Evolutionary conservation across 768 basidiomycete genomes (phyloP).

Genomic region (Boletus speciosus): DNA sequence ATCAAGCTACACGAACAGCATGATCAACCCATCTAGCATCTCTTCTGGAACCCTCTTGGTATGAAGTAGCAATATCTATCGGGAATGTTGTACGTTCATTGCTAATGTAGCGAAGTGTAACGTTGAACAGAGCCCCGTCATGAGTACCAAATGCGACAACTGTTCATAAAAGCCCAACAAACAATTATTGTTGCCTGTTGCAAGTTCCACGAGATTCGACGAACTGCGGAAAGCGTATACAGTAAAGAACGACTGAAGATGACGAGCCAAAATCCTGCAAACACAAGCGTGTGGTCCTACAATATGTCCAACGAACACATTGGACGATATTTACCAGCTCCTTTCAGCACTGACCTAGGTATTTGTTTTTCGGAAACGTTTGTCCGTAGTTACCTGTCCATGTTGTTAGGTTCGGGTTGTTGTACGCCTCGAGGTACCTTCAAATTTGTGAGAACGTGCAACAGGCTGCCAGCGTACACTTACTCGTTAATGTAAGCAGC

Average conservation of each 20-base stretch:
- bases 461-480: slow-evolving; percentile 15
- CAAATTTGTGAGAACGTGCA: slow-evolving; percentile 2
- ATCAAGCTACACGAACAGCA: slow-evolving; percentile 11
- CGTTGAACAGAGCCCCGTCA: slow-evolving; percentile 1
- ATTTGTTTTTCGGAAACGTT: slow-evolving; percentile 63
- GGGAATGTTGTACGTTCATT: slow-evolving; percentile 27
- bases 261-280: slow-evolving; percentile 10
- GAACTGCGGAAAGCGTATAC: slow-evolving; percentile 10
- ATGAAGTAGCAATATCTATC: slow-evolving; percentile 26
- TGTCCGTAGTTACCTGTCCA: slow-evolving; percentile 59
- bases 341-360: slow-evolving; percentile 55
- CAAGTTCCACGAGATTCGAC: slow-evolving; percentile 1
- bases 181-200: slow-evolving; percentile 6
- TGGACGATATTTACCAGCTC: slow-evolving; percentile 3
- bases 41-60: slow-evolving; percentile 16
- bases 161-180: slow-evolving; percentile 9
- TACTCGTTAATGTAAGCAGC: slow-evolving; percentile 73
- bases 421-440: slow-evolving; percentile 68
- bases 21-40: slow-evolving; percentile 13
- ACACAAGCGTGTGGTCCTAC: slow-evolving; percentile 4
- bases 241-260: slow-evolving; percentile 20
- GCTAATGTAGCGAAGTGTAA: slow-evolving; percentile 17
- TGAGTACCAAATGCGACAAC: slow-evolving; percentile 1
- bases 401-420: slow-evolving; percentile 75
- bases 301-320: slow-evolving; percentile 6